phyloP scores from a whole-genome alignment of 1,284 basidiomycete species.

The Leucoagaricus sp. region DNA sequence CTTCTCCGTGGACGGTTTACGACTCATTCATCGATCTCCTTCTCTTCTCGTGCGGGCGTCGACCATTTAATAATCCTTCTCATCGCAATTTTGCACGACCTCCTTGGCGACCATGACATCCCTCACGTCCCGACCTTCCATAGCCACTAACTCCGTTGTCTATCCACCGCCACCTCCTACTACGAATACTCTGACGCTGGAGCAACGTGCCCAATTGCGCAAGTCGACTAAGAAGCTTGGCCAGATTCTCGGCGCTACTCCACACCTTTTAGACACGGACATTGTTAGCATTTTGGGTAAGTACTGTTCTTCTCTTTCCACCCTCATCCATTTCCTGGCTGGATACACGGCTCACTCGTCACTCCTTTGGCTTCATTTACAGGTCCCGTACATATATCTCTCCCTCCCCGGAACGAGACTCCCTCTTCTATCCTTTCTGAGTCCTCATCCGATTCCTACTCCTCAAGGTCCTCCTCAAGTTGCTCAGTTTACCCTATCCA shows the following conservation, averaged over 20 bases:
- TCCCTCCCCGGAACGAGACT: constrained; percentile 16
- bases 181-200: constrained; percentile 51
- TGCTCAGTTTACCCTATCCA: constrained; percentile 12
- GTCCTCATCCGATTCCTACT: constrained; percentile 19
- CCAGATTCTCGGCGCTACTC: constrained; percentile 59
- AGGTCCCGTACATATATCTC: constrained; percentile 14
- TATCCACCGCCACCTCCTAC: constrained; percentile 63
- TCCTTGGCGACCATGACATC: constrained; percentile 14
- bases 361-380: constrained; percentile 12
- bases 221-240: constrained; percentile 63
- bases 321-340: neutral
- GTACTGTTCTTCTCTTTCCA: constrained; percentile 13
- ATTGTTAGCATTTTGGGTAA: constrained; percentile 24
- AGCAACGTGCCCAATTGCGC: constrained; percentile 56
- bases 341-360: constrained; percentile 15
- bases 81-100: neutral
- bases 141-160: constrained; percentile 32
- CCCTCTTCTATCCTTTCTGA: constrained; percentile 29
- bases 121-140: neutral
- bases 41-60: constrained; percentile 1
- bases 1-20: constrained; percentile 4
- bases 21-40: constrained; percentile 7
- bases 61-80: neutral
- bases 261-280: constrained; percentile 52
- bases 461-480: constrained; percentile 16